phyloP scores from a whole-genome alignment of 768 basidiomycete species.

The Pleurotus platypus region DNA sequence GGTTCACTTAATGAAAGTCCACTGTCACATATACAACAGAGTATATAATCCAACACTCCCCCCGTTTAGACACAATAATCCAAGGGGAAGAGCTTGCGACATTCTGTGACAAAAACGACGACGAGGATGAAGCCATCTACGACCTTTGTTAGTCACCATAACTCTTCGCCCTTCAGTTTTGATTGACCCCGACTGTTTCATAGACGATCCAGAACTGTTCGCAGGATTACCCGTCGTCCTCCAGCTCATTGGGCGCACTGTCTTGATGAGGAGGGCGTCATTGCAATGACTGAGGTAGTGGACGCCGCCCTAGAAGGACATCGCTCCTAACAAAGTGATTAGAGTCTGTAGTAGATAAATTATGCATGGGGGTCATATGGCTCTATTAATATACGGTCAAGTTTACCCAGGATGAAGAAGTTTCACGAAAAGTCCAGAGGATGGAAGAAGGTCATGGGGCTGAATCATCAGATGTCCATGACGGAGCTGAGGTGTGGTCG shows the following conservation, averaged over 20 bases:
- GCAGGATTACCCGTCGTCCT: conserved; percentile 56
- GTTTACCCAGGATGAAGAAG: background rate
- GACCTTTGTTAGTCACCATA: conserved; percentile 44
- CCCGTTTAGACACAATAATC: no score
- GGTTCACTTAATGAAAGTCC: no score
- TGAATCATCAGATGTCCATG: background rate
- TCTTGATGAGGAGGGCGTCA: conserved; percentile 72
- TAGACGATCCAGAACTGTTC: conserved; percentile 60
- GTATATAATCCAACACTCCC: no score
- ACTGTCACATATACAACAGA: no score
- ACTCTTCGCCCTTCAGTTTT: background rate
- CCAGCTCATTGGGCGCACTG: conserved; percentile 63
- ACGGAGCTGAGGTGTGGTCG: background rate
- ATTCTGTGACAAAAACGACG: no score
- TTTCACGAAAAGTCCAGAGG: no score
- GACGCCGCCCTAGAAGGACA: conserved; percentile 43
- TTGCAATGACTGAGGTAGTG: conserved; percentile 66
- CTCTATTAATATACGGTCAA: background rate
- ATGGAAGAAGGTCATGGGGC: background rate
- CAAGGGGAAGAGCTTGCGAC: no score
- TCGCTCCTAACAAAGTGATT: background rate
- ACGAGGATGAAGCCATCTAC: conserved; percentile 31
- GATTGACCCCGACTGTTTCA: background rate
- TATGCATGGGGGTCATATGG: background rate
- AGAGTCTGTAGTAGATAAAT: background rate